Conservation (phyloP, 1,284 basidiomycete genomes). For the Meripilus lineatus region DNA sequence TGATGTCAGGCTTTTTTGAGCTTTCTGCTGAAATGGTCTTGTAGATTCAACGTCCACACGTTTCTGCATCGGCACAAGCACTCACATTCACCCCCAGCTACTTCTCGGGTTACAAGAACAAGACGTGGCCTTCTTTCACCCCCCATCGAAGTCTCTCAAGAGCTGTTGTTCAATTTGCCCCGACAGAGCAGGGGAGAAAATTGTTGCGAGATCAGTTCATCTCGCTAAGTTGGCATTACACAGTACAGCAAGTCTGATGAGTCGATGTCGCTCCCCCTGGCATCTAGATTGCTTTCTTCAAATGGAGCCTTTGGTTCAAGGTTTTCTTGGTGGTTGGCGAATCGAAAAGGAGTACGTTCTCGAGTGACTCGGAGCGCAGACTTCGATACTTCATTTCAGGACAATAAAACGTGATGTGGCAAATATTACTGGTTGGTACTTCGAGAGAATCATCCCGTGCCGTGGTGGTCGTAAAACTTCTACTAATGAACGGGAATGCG, state of each 20-base stretch:
- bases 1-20: too few relatives aligned
- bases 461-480: slow-evolving; percentile 35
- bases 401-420: slow-evolving; percentile 34
- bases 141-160: slow-evolving; percentile 67
- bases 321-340: slow-evolving; percentile 29
- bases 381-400: slow-evolving; percentile 43
- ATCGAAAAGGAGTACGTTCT: slow-evolving; percentile 45
- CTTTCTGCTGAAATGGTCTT: slow-evolving; percentile 9
- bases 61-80: neutral
- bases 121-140: slow-evolving; percentile 85
- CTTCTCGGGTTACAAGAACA: slow-evolving; percentile 77
- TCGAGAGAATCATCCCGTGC: slow-evolving; percentile 54
- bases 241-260: slow-evolving; percentile 26
- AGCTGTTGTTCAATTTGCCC: slow-evolving; percentile 85
- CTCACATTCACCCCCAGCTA: slow-evolving; percentile 57
- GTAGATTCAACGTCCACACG: too few relatives aligned
- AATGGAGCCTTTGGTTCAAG: slow-evolving; percentile 35
- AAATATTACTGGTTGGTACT: slow-evolving; percentile 45
- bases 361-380: neutral
- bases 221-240: neutral
- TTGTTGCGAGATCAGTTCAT: too few relatives aligned
- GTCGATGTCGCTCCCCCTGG: slow-evolving; percentile 19
- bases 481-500: neutral
- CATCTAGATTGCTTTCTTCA: slow-evolving; percentile 20
- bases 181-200: slow-evolving; percentile 79